phyloP scores from a whole-genome alignment of 1,284 basidiomycete species.

The Exsudoporus floridanus region DNA sequence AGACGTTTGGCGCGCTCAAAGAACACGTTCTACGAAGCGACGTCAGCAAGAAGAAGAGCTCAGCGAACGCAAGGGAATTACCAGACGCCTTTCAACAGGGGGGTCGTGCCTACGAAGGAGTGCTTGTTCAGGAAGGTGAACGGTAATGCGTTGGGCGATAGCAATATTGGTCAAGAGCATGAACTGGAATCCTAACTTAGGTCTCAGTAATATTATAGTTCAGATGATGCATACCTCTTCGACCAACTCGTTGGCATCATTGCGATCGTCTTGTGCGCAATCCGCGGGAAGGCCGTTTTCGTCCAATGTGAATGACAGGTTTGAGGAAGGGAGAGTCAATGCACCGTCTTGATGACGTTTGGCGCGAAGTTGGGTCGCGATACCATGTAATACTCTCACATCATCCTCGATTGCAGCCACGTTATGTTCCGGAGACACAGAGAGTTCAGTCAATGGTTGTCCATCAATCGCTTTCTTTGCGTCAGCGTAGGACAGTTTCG shows the following conservation, averaged over 20 bases:
- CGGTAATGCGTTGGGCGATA: conserved; percentile 90
- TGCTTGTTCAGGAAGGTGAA: conserved; percentile 92
- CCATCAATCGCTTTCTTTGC: conserved; percentile 85
- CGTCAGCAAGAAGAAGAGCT: conserved; percentile 6
- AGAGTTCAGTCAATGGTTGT: conserved; percentile 51
- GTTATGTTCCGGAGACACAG: conserved; percentile 58
- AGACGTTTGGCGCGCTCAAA: conserved; percentile 78
- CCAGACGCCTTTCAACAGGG: conserved; percentile 87
- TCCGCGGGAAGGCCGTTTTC: conserved; percentile 82
- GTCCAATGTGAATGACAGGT: conserved; percentile 80
- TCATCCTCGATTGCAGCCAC: conserved; percentile 71
- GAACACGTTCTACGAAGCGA: conserved; percentile 62
- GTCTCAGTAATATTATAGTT: background rate
- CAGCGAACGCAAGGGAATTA: conserved; percentile 38
- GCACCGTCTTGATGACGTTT: conserved; percentile 83
- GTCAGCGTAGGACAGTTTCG: conserved; percentile 81
- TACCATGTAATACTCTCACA: conserved; percentile 64
- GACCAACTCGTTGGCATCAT: conserved; percentile 79
- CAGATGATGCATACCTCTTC: conserved; percentile 68
- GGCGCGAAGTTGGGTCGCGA: conserved; percentile 74
- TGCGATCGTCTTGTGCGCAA: conserved; percentile 63
- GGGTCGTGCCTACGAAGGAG: conserved; percentile 91
- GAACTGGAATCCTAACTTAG: conserved; percentile 53
- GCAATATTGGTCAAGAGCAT: conserved; percentile 92
- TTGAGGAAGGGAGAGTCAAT: conserved; percentile 70